Evolutionary conservation across 2,329 filamentous ascomycete genomes (phyloP).

Genomic region (Aspergillus udagawae): DNA sequence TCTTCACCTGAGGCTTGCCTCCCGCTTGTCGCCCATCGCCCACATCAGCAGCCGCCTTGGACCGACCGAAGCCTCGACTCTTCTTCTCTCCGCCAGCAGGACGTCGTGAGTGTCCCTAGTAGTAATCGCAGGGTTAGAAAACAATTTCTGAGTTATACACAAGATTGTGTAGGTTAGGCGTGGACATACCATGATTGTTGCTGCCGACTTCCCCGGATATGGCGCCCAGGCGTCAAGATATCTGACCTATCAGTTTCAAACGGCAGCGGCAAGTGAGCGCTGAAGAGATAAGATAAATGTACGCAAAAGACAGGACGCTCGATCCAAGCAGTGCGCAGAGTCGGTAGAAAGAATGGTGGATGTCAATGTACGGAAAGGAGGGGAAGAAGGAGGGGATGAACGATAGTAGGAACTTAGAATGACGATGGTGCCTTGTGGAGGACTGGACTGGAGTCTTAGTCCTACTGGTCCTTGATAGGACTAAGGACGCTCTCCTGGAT

Average conservation of each 20-base stretch:
- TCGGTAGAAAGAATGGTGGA: conserved; percentile 5
- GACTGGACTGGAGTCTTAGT: neutral
- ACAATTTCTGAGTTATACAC: neutral
- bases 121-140: conserved; percentile 17
- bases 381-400: conserved; percentile 6
- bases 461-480: neutral
- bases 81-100: conserved; percentile 41
- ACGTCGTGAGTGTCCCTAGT: conserved; percentile 42
- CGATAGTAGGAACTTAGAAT: conserved; percentile 4
- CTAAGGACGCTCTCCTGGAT: neutral
- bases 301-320: conserved; percentile 12
- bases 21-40: conserved; percentile 43
- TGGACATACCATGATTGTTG: conserved; percentile 32
- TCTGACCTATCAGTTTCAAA: conserved; percentile 24
- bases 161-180: neutral
- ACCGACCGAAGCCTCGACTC: conserved; percentile 39
- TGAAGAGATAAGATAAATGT: conserved; percentile 12
- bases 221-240: conserved; percentile 29
- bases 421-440: conserved; percentile 10
- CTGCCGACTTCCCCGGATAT: conserved; percentile 23
- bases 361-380: conserved; percentile 2
- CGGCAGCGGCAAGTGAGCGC: conserved; percentile 7
- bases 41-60: conserved; percentile 39
- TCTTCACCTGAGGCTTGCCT: conserved; percentile 72
- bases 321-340: conserved; percentile 10